These are phyloP conservation scores for Solanum megistacrolobum DNA, from an alignment of 257 asterid genomes.

Conservation along the genomic window DNA sequence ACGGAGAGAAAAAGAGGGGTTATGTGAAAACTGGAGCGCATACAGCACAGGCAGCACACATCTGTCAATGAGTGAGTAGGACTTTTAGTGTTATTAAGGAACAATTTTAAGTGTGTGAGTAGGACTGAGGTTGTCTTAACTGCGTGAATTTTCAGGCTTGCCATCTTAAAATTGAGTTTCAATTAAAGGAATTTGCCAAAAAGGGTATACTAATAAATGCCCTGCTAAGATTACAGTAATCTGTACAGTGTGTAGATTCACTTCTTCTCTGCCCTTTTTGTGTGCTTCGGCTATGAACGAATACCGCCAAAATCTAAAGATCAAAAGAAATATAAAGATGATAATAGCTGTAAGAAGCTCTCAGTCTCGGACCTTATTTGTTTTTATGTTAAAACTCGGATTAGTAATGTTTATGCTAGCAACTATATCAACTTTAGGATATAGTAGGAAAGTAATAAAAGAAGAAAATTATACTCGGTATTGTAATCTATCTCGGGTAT, in stretches of 20 bases:
- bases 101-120: background rate
- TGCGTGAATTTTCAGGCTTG: background rate
- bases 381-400: background rate
- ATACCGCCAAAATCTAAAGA: background rate
- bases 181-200: background rate
- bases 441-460: background rate
- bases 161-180: background rate
- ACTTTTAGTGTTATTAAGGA: background rate
- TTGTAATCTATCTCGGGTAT: background rate
- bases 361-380: background rate
- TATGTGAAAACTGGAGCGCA: background rate
- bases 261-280: background rate
- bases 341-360: background rate
- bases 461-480: background rate
- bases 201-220: background rate
- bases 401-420: background rate
- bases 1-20: background rate
- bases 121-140: background rate
- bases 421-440: background rate
- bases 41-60: background rate
- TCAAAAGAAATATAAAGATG: background rate
- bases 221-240: background rate
- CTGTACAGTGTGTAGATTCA: background rate
- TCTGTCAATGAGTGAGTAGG: background rate
- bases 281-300: background rate